phyloP scores from a whole-genome alignment of 1,284 basidiomycete species.

The Cutaneotrichosporon sp. region DNA sequence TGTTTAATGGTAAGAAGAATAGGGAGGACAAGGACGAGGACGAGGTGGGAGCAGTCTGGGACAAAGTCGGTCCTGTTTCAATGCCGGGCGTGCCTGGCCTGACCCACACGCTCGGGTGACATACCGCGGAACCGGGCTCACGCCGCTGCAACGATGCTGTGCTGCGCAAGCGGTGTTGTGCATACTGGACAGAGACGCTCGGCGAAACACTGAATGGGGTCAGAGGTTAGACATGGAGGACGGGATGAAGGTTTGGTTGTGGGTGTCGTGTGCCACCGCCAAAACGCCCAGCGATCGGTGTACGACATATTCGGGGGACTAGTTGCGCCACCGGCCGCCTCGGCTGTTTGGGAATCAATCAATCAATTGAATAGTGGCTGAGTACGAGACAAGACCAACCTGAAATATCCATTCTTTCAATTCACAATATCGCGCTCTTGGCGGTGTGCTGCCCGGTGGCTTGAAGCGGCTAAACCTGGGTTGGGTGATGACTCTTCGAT shows the following conservation, averaged over 20 bases:
- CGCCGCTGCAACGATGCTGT: background rate
- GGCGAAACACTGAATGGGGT: background rate
- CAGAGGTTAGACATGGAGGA: background rate
- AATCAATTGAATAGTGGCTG: background rate
- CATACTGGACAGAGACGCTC: background rate
- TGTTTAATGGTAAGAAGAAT: background rate
- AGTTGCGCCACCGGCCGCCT: background rate
- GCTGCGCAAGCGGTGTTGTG: background rate
- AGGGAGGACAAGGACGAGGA: background rate
- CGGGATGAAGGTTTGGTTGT: background rate
- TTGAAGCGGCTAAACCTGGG: background rate
- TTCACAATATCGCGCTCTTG: background rate
- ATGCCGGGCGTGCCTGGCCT: background rate
- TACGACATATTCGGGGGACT: background rate
- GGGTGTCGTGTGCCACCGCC: background rate
- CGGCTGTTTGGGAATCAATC: background rate
- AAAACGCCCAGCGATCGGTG: background rate
- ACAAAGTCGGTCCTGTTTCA: background rate
- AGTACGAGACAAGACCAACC: background rate
- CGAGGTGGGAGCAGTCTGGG: background rate
- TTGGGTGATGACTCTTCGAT: background rate
- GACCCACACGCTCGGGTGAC: background rate
- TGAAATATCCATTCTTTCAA: background rate
- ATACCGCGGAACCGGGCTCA: background rate
- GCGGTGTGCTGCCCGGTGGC: background rate